Conservation (phyloP, 140 eudicot species). For the Oenanthe javanica region DNA sequence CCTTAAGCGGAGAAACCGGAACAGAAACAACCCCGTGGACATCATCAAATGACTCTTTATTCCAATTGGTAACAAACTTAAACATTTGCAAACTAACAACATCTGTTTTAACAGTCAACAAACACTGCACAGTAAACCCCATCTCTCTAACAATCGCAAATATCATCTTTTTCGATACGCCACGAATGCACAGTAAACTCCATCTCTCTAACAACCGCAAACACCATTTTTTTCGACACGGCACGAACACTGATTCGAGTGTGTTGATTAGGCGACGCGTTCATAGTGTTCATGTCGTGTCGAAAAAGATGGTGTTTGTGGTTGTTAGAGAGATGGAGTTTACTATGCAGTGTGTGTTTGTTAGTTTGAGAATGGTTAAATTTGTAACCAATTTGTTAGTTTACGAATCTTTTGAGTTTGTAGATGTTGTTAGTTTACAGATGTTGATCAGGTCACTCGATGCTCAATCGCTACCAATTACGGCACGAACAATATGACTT, state of each 20-base stretch:
- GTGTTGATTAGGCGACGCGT: constrained; percentile 62
- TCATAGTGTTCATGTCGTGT: constrained; percentile 61
- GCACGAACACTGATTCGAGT: constrained; percentile 46
- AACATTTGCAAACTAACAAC: constrained; percentile 66
- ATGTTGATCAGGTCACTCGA: too few relatives aligned
- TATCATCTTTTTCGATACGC: constrained; percentile 77
- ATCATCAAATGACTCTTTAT: constrained; percentile 58
- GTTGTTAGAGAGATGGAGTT: constrained; percentile 53
- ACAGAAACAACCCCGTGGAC: constrained; percentile 57
- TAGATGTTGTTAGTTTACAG: too few relatives aligned
- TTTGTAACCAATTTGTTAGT: constrained; percentile 39
- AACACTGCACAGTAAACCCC: constrained; percentile 68
- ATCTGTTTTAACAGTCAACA: constrained; percentile 52
- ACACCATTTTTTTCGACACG: too few relatives aligned
- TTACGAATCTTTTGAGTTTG: too few relatives aligned
- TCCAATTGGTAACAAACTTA: constrained; percentile 43
- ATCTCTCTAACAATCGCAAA: constrained; percentile 60
- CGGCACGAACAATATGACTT: too few relatives aligned
- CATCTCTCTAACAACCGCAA: too few relatives aligned
- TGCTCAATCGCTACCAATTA: too few relatives aligned
- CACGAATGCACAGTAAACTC: too few relatives aligned
- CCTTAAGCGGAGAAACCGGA: constrained; percentile 46
- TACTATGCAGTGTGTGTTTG: constrained; percentile 72
- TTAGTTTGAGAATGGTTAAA: constrained; percentile 66
- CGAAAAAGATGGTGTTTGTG: constrained; percentile 71